A percentile compares a stretch with the other conserved stretches of the same genome.
phyloP scores from a whole-genome alignment of 257 asterid genomes.

The Nicotiana noctiflora region DNA sequence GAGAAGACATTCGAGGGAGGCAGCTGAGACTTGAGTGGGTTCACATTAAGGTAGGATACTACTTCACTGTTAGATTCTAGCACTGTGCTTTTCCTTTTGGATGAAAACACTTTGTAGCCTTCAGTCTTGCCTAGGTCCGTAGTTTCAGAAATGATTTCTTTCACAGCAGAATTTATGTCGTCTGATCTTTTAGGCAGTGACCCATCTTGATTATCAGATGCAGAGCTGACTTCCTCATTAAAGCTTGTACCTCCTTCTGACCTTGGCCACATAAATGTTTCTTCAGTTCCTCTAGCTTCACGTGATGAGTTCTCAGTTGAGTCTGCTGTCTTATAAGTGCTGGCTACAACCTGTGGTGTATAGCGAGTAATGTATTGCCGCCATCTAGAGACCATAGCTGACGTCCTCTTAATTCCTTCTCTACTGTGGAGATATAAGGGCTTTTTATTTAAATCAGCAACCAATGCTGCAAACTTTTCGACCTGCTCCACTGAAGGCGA shows the following conservation, averaged over 20 bases:
- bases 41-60: conserved; percentile 39
- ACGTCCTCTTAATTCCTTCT: conserved; percentile 85
- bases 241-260: conserved; percentile 23
- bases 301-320: conserved; percentile 24
- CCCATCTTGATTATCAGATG: conserved; percentile 25
- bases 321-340: conserved; percentile 20
- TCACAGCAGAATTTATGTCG: conserved; percentile 20
- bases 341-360: conserved; percentile 18
- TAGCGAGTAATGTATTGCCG: conserved; percentile 56
- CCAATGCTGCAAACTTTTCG: conserved; percentile 57
- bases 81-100: conserved; percentile 19
- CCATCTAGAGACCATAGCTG: conserved; percentile 92
- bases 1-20: conserved; percentile 82
- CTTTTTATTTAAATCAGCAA: conserved; percentile 58
- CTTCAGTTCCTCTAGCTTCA: conserved; percentile 33
- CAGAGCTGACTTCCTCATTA: neutral
- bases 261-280: conserved; percentile 16
- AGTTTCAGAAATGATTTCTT: conserved; percentile 20
- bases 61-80: conserved; percentile 19
- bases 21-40: conserved; percentile 71
- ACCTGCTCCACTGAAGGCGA: conserved; percentile 80
- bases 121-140: conserved; percentile 20
- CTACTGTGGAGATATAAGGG: conserved; percentile 84
- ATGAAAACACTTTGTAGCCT: conserved; percentile 11
- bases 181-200: conserved; percentile 18